These are phyloP conservation scores for Starmerella geochares DNA, from an alignment of 805 yeast genomes.

Conservation along the genomic window DNA sequence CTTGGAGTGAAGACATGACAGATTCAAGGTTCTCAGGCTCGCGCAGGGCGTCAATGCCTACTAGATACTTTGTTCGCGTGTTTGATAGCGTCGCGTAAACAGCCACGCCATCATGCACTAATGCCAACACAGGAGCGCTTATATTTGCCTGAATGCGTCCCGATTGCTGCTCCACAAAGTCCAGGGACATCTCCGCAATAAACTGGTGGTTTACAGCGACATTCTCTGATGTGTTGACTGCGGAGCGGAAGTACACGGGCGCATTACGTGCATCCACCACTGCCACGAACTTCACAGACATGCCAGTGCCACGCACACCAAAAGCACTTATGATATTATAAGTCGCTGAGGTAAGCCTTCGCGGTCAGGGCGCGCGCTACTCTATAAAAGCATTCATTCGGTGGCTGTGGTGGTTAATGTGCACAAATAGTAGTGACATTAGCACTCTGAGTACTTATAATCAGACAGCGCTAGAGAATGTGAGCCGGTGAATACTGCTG, in stretches of 20 bases:
- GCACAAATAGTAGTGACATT: too few relatives aligned
- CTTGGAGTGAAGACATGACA: slow-evolving; percentile 24
- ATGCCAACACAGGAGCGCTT: slow-evolving; percentile 23
- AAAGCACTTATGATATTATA: not conserved
- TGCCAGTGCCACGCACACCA: not conserved
- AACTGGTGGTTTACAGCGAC: slow-evolving; percentile 28
- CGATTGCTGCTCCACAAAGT: slow-evolving; percentile 28
- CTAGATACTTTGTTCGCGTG: slow-evolving; percentile 29
- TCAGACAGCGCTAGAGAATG: too few relatives aligned
- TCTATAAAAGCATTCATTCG: too few relatives aligned
- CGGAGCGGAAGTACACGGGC: slow-evolving; percentile 20
- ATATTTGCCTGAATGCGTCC: slow-evolving; percentile 16
- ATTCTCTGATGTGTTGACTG: slow-evolving; percentile 6
- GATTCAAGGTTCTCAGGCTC: slow-evolving; percentile 15
- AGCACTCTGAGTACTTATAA: too few relatives aligned
- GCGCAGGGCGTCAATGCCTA: slow-evolving; percentile 28
- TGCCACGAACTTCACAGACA: slow-evolving; percentile 22
- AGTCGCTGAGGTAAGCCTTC: too few relatives aligned
- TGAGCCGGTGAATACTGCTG: too few relatives aligned
- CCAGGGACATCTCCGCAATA: slow-evolving; percentile 33
- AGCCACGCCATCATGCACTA: slow-evolving; percentile 33
- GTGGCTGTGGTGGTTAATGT: too few relatives aligned
- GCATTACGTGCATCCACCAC: slow-evolving; percentile 16
- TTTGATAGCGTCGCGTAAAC: slow-evolving; percentile 32
- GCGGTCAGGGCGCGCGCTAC: too few relatives aligned